These are phyloP conservation scores for Prunella vulgaris DNA, from an alignment of 257 asterid genomes.

Conservation along the genomic window DNA sequence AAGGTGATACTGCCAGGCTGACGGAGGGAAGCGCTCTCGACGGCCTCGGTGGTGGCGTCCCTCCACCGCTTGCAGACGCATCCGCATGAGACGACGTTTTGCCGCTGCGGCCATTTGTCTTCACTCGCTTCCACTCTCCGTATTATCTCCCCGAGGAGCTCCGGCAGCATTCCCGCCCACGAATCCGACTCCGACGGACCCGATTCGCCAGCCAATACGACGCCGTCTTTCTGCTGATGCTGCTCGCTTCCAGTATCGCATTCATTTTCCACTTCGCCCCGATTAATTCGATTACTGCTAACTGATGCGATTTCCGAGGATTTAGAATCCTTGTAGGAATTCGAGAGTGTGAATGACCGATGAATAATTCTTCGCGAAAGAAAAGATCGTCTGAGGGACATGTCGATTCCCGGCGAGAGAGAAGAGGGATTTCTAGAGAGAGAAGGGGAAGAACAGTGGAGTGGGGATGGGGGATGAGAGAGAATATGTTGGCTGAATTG, in stretches of 20 bases:
- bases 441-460: not conserved
- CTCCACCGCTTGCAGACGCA: slow-evolving; percentile 96
- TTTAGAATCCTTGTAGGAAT: slow-evolving; percentile 41
- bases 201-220: slow-evolving; percentile 23
- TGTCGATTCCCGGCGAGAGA: slow-evolving; percentile 20
- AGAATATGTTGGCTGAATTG: slow-evolving; percentile 8
- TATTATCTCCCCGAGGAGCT: slow-evolving; percentile 69
- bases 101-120: slow-evolving; percentile 80
- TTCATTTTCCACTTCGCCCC: slow-evolving; percentile 23
- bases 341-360: slow-evolving; percentile 57
- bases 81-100: slow-evolving; percentile 77
- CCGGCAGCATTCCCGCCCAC: slow-evolving; percentile 87
- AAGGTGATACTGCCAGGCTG: slow-evolving; percentile 70
- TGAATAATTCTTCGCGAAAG: slow-evolving; percentile 65
- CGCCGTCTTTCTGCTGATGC: slow-evolving; percentile 25
- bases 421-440: slow-evolving; percentile 16
- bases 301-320: slow-evolving; percentile 22
- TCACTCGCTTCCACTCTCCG: slow-evolving; percentile 69
- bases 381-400: slow-evolving; percentile 65
- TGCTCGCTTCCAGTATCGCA: slow-evolving; percentile 5
- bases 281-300: not conserved
- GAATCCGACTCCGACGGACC: slow-evolving; percentile 26
- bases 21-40: slow-evolving; percentile 37
- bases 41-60: slow-evolving; percentile 65
- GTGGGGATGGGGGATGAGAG: slow-evolving; percentile 3